Conservation (phyloP, 2,329 filamentous ascomycete genomes). For the Nigrograna mackinnonii region DNA sequence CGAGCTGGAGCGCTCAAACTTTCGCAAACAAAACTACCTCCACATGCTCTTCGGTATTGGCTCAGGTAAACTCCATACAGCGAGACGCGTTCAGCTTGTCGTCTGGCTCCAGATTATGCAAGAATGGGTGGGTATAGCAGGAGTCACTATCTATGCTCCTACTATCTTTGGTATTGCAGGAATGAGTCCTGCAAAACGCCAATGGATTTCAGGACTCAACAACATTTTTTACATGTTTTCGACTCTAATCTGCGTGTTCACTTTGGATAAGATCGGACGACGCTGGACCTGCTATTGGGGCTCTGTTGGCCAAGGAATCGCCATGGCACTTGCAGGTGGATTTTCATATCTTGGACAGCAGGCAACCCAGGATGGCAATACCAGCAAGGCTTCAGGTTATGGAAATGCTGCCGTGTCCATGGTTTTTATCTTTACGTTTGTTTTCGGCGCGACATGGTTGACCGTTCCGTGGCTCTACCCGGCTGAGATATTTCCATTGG, state of each 20-base stretch:
- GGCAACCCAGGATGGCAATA: neutral
- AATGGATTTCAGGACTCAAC: constrained; percentile 48
- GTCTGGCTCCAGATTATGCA: constrained; percentile 75
- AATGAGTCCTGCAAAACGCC: constrained; percentile 54
- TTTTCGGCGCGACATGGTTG: constrained; percentile 68
- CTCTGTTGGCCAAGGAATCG: constrained; percentile 22
- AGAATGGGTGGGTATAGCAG: constrained; percentile 71
- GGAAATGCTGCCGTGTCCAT: constrained; percentile 70
- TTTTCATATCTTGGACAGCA: neutral
- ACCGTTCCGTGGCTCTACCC: constrained; percentile 64
- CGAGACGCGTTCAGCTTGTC: constrained; percentile 69
- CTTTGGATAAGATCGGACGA: constrained; percentile 69
- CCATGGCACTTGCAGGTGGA: constrained; percentile 4
- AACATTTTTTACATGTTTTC: constrained; percentile 65
- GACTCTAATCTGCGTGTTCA: constrained; percentile 71
- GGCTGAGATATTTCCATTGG: constrained; percentile 73
- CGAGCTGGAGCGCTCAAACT: constrained; percentile 55
- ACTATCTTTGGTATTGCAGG: constrained; percentile 70
- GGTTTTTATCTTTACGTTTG: constrained; percentile 69
- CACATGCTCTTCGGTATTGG: constrained; percentile 70
- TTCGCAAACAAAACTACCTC: constrained; percentile 61
- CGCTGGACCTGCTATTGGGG: constrained; percentile 57
- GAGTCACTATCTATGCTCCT: constrained; percentile 61
- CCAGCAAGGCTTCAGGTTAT: constrained; percentile 34
- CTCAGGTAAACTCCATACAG: constrained; percentile 68